Conservation (phyloP, 768 basidiomycete species). For the Leccinum aurantiacum region DNA sequence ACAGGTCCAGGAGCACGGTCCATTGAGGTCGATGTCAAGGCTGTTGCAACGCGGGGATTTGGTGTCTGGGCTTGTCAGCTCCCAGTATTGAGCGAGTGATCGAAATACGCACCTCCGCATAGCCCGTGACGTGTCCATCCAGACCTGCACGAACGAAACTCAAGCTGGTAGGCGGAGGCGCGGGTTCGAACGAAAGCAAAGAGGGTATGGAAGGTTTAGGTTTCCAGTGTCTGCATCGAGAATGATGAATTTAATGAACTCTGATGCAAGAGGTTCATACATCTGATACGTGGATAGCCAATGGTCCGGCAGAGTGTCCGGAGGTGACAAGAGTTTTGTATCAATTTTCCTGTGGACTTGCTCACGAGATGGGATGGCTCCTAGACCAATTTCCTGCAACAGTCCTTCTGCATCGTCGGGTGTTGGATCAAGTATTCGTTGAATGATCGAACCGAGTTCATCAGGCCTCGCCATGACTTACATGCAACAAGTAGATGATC, state of each 20-base stretch:
- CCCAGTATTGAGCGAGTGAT: conserved; percentile 3
- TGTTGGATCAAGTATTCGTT: conserved; percentile 48
- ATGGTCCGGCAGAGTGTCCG: conserved; percentile 60
- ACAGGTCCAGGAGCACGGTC: conserved; percentile 79
- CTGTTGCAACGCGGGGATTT: conserved; percentile 57
- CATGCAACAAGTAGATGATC: conserved; percentile 1
- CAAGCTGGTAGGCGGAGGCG: conserved; percentile 72
- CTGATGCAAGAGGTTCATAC: conserved; percentile 45
- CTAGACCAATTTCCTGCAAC: conserved; percentile 59
- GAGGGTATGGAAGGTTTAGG: conserved; percentile 58
- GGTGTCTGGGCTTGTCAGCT: conserved; percentile 43
- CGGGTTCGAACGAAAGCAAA: conserved; percentile 63
- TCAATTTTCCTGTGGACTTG: conserved; percentile 71
- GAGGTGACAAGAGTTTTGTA: conserved; percentile 69
- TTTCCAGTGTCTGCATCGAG: conserved; percentile 65
- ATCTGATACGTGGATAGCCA: conserved; percentile 83
- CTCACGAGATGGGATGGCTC: conserved; percentile 54
- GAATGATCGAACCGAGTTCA: conserved; percentile 35
- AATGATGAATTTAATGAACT: conserved; percentile 11
- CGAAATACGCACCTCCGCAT: conserved; percentile 62
- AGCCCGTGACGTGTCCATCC: conserved; percentile 78
- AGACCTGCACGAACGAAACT: conserved; percentile 76
- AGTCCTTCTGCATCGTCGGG: conserved; percentile 41
- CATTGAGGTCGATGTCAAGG: conserved; percentile 82
- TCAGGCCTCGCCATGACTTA: conserved; percentile 17